Evolutionary conservation across 2,329 filamentous ascomycete genomes (phyloP).

Genomic region (Ophiocordyceps australis): DNA sequence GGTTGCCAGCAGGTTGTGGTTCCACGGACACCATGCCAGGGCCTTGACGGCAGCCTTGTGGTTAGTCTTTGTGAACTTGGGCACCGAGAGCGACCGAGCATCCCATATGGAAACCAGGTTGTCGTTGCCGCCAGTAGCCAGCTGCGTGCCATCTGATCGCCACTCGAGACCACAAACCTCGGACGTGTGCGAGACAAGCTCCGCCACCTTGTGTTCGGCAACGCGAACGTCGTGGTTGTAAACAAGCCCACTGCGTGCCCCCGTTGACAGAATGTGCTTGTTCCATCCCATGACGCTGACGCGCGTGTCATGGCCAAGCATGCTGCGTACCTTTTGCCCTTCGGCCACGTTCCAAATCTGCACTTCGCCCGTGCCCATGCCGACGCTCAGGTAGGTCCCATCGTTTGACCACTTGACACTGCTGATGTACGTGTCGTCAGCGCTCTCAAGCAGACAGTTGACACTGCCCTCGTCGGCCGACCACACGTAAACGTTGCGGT

Average conservation of each 20-base stretch:
- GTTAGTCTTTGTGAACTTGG: conserved; percentile 99
- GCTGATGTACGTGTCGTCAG: conserved; percentile 84
- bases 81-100: conserved; percentile 76
- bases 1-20: conserved; percentile 89
- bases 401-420: conserved; percentile 98
- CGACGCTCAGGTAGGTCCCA: conserved; percentile 89
- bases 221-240: conserved; percentile 98
- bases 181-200: conserved; percentile 91
- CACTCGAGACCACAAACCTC: conserved; percentile 97
- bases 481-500: conserved; percentile 97
- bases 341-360: conserved; percentile 99
- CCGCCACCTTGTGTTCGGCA: conserved; percentile 92
- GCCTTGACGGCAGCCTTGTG: conserved; percentile 98
- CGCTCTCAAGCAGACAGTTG: conserved; percentile 72
- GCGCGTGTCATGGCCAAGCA: conserved; percentile 92
- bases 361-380: conserved; percentile 85
- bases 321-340: conserved; percentile 87
- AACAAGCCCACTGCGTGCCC: conserved; percentile 83
- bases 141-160: conserved; percentile 89
- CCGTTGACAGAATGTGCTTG: conserved; percentile 92
- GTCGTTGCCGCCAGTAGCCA: conserved; percentile 95
- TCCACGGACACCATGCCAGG: conserved; percentile 97
- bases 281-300: conserved; percentile 99
- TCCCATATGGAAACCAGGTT: conserved; percentile 99
- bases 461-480: conserved; percentile 88